A percentile compares a stretch with the other conserved stretches of the same genome.
These are phyloP conservation scores for Diplosphaera chodatii DNA, from an alignment of 139 green algal species.

Conservation along the genomic window DNA sequence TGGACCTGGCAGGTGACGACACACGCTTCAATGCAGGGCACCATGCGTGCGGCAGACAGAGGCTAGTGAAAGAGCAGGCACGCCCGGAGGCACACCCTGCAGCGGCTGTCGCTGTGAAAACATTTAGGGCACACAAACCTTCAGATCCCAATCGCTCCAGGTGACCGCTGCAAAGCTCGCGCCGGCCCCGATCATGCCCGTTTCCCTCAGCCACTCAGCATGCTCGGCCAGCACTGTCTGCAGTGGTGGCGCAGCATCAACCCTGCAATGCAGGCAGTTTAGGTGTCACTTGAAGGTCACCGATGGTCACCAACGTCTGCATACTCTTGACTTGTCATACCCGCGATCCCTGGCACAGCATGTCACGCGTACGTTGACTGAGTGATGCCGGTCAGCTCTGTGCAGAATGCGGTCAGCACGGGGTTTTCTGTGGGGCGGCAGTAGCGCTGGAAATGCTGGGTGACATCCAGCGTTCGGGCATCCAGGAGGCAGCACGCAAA, in stretches of 20 bases:
- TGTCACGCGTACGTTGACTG: constrained; percentile 31
- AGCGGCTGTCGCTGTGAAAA: neutral
- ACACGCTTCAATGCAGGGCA: no score
- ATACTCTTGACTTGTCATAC: no score
- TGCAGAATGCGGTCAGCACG: constrained; percentile 55
- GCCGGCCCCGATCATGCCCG: constrained; percentile 27
- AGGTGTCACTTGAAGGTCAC: no score
- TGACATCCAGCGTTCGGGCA: constrained; percentile 21
- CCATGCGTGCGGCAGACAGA: neutral
- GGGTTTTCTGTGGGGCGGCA: constrained; percentile 49
- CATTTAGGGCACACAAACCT: constrained; percentile 21
- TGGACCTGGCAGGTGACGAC: constrained; percentile 23
- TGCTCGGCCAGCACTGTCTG: constrained; percentile 25
- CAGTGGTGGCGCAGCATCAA: constrained; percentile 50
- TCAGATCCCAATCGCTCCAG: constrained; percentile 66
- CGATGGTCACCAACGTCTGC: no score
- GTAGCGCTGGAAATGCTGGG: constrained; percentile 43
- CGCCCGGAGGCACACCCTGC: neutral
- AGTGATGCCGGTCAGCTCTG: constrained; percentile 57
- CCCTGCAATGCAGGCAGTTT: constrained; percentile 18
- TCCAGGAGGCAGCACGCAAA: constrained; percentile 49
- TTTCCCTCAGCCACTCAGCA: constrained; percentile 41
- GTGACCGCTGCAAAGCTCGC: constrained; percentile 41
- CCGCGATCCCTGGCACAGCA: no score
- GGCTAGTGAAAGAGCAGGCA: neutral